These are phyloP conservation scores for Boletus rubroflammeus DNA, from an alignment of 768 basidiomycete species.

Conservation along the genomic window DNA sequence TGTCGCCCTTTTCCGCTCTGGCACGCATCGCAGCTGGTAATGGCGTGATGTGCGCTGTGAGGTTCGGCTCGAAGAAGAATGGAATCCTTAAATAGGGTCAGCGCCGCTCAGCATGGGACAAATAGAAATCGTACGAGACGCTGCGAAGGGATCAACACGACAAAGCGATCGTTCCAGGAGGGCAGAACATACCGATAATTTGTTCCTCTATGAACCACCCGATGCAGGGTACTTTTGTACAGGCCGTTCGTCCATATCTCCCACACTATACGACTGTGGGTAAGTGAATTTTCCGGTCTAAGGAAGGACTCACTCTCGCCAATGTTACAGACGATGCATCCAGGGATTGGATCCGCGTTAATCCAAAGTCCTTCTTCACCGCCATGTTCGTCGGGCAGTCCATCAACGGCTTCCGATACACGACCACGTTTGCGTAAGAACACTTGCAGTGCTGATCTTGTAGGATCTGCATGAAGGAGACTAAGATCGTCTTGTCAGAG, in stretches of 20 bases:
- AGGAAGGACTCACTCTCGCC: slow-evolving; percentile 67
- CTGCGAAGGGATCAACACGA: slow-evolving; percentile 35
- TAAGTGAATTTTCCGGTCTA: not conserved
- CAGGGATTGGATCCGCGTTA: slow-evolving; percentile 76
- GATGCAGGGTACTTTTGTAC: slow-evolving; percentile 86
- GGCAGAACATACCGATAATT: slow-evolving; percentile 51
- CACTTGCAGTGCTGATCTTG: slow-evolving; percentile 78
- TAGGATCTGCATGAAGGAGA: slow-evolving; percentile 83
- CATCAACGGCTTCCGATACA: slow-evolving; percentile 27
- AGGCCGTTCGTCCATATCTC: slow-evolving; percentile 87
- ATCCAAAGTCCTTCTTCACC: slow-evolving; percentile 71
- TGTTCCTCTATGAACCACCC: slow-evolving; percentile 72
- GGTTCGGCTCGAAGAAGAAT: slow-evolving; percentile 94
- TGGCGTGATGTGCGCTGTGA: slow-evolving; percentile 64
- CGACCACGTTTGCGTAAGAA: slow-evolving; percentile 50
- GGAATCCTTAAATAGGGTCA: slow-evolving; percentile 56
- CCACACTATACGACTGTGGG: slow-evolving; percentile 60
- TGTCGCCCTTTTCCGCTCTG: slow-evolving; percentile 5
- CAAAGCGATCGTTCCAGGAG: not conserved
- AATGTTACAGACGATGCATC: slow-evolving; percentile 86
- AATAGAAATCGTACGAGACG: slow-evolving; percentile 56
- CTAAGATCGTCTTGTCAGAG: slow-evolving; percentile 38
- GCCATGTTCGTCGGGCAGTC: slow-evolving; percentile 50
- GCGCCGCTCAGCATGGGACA: not conserved
- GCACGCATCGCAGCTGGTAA: slow-evolving; percentile 56